These are phyloP conservation scores for Blastobotrys mokoenaii DNA, from an alignment of 805 yeast genomes.

Conservation along the genomic window DNA sequence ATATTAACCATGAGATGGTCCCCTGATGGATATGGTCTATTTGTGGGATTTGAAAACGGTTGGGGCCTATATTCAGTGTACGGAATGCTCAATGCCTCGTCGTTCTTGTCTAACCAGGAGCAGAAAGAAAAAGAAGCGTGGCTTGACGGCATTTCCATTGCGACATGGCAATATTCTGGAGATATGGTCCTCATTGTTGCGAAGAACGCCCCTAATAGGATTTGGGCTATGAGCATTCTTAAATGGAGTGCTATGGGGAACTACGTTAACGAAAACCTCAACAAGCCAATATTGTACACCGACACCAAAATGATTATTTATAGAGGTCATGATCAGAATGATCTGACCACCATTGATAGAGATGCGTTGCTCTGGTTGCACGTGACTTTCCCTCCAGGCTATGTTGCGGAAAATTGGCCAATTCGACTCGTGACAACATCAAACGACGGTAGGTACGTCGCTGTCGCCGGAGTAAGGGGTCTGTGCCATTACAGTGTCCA, in stretches of 20 bases:
- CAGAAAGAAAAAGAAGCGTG: conserved; percentile 16
- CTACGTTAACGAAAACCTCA: conserved; percentile 25
- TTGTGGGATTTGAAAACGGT: conserved; percentile 32
- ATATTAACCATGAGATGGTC: conserved; percentile 29
- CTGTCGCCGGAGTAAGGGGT: conserved; percentile 43
- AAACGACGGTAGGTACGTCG: conserved; percentile 41
- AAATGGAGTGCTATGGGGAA: conserved; percentile 25
- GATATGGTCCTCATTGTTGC: conserved; percentile 31
- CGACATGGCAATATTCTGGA: conserved; percentile 31
- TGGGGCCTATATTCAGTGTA: conserved; percentile 42
- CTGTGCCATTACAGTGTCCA: conserved; percentile 35
- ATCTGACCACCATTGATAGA: conserved; percentile 31
- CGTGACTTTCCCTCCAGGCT: conserved; percentile 38
- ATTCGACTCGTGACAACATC: conserved; percentile 36
- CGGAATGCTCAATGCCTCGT: conserved; percentile 38
- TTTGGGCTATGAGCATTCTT: conserved; percentile 22
- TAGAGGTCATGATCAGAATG: conserved; percentile 40
- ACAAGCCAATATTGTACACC: conserved; percentile 36
- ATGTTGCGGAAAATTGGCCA: conserved; percentile 37
- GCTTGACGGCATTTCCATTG: conserved; percentile 21
- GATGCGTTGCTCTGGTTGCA: conserved; percentile 41
- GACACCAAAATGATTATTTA: conserved; percentile 36
- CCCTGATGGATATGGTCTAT: conserved; percentile 29
- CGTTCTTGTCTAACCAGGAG: conserved; percentile 26
- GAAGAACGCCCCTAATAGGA: conserved; percentile 4